Conservation (phyloP, 2,329 filamentous ascomycete genomes). For the Ilyonectria sp. region DNA sequence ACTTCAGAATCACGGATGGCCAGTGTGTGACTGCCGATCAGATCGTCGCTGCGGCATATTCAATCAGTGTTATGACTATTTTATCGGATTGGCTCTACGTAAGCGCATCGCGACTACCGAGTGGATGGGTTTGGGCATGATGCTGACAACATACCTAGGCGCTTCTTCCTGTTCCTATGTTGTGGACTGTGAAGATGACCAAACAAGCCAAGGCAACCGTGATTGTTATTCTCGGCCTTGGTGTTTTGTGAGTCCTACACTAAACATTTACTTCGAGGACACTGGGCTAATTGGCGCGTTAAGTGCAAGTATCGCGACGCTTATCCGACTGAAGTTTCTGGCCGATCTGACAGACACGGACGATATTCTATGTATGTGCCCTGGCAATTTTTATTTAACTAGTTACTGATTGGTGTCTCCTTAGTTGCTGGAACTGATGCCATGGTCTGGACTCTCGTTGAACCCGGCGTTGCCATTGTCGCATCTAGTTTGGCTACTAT, state of each 20-base stretch:
- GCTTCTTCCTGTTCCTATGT: conserved; percentile 67
- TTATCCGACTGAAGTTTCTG: conserved; percentile 66
- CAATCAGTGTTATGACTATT: conserved; percentile 67
- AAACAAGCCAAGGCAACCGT: conserved; percentile 67
- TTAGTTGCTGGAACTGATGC: conserved; percentile 65
- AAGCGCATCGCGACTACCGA: conserved; percentile 34
- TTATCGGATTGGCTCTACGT: conserved; percentile 70
- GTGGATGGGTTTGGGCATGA: neutral
- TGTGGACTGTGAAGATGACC: conserved; percentile 69
- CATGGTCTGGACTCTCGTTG: conserved; percentile 71
- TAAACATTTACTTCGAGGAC: neutral
- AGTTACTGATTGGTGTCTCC: conserved; percentile 29
- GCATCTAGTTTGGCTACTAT: conserved; percentile 70
- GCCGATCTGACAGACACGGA: conserved; percentile 59
- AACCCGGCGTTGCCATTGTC: conserved; percentile 69
- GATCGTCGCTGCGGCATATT: conserved; percentile 65
- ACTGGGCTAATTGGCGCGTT: conserved; percentile 29
- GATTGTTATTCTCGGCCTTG: conserved; percentile 63
- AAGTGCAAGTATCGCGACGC: conserved; percentile 68
- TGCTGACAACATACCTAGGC: conserved; percentile 52
- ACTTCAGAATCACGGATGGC: conserved; percentile 61
- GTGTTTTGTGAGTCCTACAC: conserved; percentile 61
- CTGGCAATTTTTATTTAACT: neutral
- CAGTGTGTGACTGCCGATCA: conserved; percentile 61
- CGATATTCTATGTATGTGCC: conserved; percentile 64